phyloP scores from a whole-genome alignment of 2,329 filamentous ascomycete genomes.

The Penicillium occitanis region DNA sequence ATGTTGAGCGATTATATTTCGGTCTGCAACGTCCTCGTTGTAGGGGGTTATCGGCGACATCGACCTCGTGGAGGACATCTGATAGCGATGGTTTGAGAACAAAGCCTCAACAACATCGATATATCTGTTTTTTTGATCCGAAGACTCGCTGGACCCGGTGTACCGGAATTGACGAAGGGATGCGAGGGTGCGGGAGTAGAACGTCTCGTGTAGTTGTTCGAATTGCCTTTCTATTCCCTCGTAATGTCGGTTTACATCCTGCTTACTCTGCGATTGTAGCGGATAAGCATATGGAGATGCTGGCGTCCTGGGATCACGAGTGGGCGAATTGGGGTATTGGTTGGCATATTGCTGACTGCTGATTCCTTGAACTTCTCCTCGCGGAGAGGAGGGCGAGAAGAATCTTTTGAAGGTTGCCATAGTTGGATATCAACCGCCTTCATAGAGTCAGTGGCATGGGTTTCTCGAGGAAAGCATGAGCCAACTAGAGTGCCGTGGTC shows the following conservation, averaged over 20 bases:
- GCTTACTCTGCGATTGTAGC: not conserved
- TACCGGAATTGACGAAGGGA: constrained; percentile 29
- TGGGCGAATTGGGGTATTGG: not conserved
- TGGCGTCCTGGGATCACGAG: not conserved
- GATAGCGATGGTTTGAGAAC: constrained; percentile 36
- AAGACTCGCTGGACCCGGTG: constrained; percentile 25
- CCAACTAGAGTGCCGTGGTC: not conserved
- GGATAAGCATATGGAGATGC: constrained; percentile 24
- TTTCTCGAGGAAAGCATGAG: constrained; percentile 1
- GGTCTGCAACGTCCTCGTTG: constrained; percentile 47
- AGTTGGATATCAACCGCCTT: constrained; percentile 6
- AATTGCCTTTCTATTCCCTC: constrained; percentile 43
- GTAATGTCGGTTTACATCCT: constrained; percentile 35
- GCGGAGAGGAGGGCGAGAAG: constrained; percentile 26
- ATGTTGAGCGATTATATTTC: constrained; percentile 38
- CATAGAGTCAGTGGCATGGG: not conserved
- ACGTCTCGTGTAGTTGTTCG: constrained; percentile 39
- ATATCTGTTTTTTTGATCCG: constrained; percentile 33
- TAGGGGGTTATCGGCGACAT: constrained; percentile 38
- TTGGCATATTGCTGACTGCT: constrained; percentile 15
- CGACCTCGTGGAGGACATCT: constrained; percentile 24
- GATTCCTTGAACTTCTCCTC: not conserved
- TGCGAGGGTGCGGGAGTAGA: constrained; percentile 33
- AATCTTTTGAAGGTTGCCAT: constrained; percentile 39
- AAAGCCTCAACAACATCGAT: constrained; percentile 44